A percentile compares a stretch with the other conserved stretches of the same genome.
Conservation (phyloP, 1,284 basidiomycete genomes). For the Malassezia furfur region DNA sequence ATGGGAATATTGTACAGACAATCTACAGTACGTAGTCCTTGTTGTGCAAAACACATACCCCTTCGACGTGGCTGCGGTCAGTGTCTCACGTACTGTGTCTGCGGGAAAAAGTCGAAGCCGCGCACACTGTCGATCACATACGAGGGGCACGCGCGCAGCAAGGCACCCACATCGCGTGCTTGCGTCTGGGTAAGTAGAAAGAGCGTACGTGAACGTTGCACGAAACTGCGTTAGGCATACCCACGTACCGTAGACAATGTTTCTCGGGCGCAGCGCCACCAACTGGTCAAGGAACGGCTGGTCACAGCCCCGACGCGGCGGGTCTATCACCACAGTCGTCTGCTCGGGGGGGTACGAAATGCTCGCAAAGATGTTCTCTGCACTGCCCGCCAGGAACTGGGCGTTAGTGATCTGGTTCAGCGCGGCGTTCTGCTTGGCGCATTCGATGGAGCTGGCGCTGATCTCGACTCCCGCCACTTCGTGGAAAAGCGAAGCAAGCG, state of each 20-base stretch:
- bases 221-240: constrained; percentile 20
- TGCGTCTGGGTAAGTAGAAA: constrained; percentile 48
- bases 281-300: constrained; percentile 45
- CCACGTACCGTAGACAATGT: constrained; percentile 33
- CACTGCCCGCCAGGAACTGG: constrained; percentile 54
- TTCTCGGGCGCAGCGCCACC: constrained; percentile 30
- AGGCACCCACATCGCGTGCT: constrained; percentile 49
- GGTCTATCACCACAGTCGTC: constrained; percentile 55
- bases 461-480: constrained; percentile 81
- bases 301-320: constrained; percentile 16
- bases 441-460: constrained; percentile 63
- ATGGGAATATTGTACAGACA: not conserved
- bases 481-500: constrained; percentile 67
- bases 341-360: constrained; percentile 59
- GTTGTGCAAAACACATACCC: constrained; percentile 34
- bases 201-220: constrained; percentile 61
- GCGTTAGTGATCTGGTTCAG: constrained; percentile 57
- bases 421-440: constrained; percentile 68
- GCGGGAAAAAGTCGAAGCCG: constrained; percentile 46
- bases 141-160: constrained; percentile 23
- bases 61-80: constrained; percentile 37
- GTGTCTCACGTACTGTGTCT: constrained; percentile 30
- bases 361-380: constrained; percentile 53
- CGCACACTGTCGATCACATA: constrained; percentile 40
- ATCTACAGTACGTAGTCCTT: not conserved